Evolutionary conservation across 2,329 filamentous ascomycete species (phyloP).

Genomic region (Conoideocrella luteorostrata): DNA sequence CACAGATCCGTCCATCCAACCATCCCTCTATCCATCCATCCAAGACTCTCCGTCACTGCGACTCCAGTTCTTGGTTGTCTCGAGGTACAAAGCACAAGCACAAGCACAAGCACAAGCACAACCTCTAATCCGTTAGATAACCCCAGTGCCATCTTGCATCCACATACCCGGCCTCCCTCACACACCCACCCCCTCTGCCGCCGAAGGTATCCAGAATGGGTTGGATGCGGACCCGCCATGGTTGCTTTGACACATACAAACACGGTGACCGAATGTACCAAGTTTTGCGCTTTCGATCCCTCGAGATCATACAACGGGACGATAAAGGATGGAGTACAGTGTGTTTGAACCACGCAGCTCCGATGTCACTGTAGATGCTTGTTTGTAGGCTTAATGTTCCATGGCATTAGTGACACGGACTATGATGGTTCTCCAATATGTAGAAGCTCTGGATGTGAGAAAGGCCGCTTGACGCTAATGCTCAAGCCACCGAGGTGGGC

Average conservation of each 20-base stretch:
- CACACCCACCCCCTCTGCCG: neutral
- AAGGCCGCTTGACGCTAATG: constrained; percentile 2
- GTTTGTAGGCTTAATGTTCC: neutral
- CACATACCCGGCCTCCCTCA: neutral
- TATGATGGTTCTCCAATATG: constrained; percentile 2
- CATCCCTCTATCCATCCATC: too few species aligned
- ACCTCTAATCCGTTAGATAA: too few species aligned
- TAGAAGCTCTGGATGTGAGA: too few species aligned
- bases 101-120: too few species aligned
- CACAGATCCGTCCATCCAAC: neutral
- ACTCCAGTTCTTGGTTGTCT: too few species aligned
- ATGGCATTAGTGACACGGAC: neutral
- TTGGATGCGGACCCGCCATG: neutral
- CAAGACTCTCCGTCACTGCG: too few species aligned
- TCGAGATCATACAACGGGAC: neutral
- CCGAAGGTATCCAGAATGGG: neutral
- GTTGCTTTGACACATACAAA: neutral
- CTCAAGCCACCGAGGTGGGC: constrained; percentile 5
- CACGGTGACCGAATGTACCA: neutral
- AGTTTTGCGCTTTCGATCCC: neutral
- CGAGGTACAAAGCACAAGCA: too few species aligned
- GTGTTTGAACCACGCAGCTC: constrained; percentile 3
- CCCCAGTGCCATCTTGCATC: neutral
- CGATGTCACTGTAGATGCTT: constrained; percentile 1
- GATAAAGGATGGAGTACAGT: neutral